phyloP scores from a whole-genome alignment of 177 flowering plant species.

The Vitis hybrid region DNA sequence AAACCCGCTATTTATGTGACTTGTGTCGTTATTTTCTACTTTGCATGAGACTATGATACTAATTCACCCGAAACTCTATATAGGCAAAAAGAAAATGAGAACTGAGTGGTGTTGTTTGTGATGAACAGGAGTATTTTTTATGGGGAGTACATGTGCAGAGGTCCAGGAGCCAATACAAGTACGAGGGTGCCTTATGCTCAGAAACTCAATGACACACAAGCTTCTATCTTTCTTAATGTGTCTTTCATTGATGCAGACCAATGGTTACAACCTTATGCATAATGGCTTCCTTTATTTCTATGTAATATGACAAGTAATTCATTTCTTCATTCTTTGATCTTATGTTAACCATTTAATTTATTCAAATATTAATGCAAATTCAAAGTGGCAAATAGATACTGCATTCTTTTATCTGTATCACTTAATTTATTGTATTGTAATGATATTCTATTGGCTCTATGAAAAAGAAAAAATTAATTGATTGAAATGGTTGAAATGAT shows the following conservation, averaged over 20 bases:
- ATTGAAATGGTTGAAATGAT: not conserved
- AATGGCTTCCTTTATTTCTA: not conserved
- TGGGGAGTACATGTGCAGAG: slow-evolving; percentile 83
- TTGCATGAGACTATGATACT: no score
- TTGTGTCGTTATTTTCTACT: no score
- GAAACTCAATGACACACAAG: slow-evolving; percentile 68
- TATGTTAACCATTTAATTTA: not conserved
- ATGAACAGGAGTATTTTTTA: slow-evolving; percentile 73
- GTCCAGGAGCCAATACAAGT: slow-evolving; percentile 61
- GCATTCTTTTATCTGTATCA: not conserved
- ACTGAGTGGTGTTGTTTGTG: no score
- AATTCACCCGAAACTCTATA: no score
- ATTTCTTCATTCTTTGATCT: not conserved
- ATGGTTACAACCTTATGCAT: slow-evolving; percentile 59
- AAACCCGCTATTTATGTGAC: no score
- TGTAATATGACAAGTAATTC: not conserved
- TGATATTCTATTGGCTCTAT: not conserved
- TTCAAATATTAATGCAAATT: not conserved
- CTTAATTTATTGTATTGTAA: not conserved
- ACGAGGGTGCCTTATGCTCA: slow-evolving; percentile 64
- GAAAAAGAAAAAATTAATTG: no score
- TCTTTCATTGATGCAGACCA: slow-evolving; percentile 79
- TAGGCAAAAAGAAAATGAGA: no score
- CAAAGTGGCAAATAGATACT: not conserved
- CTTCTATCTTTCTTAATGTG: slow-evolving; percentile 60